Base-by-base conservation (phyloP, 1,284 basidiomycete genomes). In the Ustilago crameri region DNA sequence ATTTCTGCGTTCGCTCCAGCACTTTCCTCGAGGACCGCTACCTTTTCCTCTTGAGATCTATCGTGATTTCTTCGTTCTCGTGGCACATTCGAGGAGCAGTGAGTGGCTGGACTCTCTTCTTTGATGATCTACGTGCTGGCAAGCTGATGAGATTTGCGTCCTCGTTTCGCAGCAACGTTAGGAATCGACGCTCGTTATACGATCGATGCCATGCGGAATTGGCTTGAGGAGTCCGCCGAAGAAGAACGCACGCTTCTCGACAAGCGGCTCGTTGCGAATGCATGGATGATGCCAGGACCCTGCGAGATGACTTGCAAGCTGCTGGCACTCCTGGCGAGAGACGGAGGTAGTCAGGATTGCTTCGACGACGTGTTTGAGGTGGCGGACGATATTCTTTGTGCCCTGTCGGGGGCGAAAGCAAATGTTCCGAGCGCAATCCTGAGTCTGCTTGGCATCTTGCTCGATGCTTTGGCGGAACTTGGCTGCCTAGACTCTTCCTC, bases 141-240 rank as follows among this genome's bases (percentile, higher is more conserved):
- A 14, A 5, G 35, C 35, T 37, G 35, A 37, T 17, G 14, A 8
- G 12, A 15, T 5, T 5, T 37, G 8, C 15, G 22, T 23, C 27
- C 7, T 17, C n/a, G 22, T 3, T 14, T 34, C 18, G 34, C 34
- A 60, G 64, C 51, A 12, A 50, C 49, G 23, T 14, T 14, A 8
- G 15, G 44, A 14, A 52, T 56, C 24, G 58, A 67, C 35, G 58
- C 64, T 18, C 53, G 54, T 20, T 45, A 57, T 17, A 67, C 64
- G 12, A 50, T 67, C 46, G 64, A 67, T 35, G 22, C 34, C 24
- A 40, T 27, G 32, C 64, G 64, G 24, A 2, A 27, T 9, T 57
- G 50, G 53, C 46, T 61, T 27, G 64, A 61, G 42, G 20, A 23
- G 1, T 40, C 58, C 5, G 30, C 53, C 7, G 44, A 32, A 1